Evolutionary conservation across 2,329 filamentous ascomycete species (phyloP), one percentile per base, ranked within the genome.

Genomic region (Cryphonectria radicalis): DNA sequence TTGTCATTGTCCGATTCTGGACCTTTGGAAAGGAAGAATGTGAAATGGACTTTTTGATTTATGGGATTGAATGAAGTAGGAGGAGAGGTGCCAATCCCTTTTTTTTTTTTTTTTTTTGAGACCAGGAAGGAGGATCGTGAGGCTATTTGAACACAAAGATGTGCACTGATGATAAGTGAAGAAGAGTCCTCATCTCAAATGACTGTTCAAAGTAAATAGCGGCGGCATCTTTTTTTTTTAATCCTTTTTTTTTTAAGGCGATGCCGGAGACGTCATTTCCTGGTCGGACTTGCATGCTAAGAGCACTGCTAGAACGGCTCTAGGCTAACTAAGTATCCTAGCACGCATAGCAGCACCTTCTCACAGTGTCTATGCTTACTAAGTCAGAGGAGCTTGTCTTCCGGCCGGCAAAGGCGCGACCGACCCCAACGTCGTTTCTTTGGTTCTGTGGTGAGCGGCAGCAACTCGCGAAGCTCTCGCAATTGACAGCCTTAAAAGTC

Each of bases 221-320:
- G 57, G 32, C 32, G 59, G 32, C 32, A 62, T 63, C n/a, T 63
- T 25, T 43, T n/a, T 25, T 43, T 11, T n/a, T 25, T 63, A 32
- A 32, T 63, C 13, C n/a, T n/a, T 14, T 42, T 11, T 6, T 25
- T 14, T 25, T 42, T 63, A 43, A 63, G 8, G 62, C 62, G 62
- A 64, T 64, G 62, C 62, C 62, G 62, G 62, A 64, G 62, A 46
- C 40, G 62, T 32, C 62, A 64, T 64, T 64, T 46, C 11, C 35
- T 40, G 37, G 35, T 63, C 3, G 22, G 7, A 42, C 19, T 10
- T 22, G 8, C 62, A 11, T 42, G 37, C 37, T 14, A 43, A 40
- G 60, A 10, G 28, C 28, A 19, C 28, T 22, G 22, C 32, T 4
- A 35, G 62, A 22, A 63, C 37, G 3, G 17, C 11, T 6, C 35